Percentiles rank a stretch among this genome's conserved stretches.
Evolutionary conservation across 2,329 filamentous ascomycete genomes (phyloP).

Genomic region (Aplosporella prunicola): DNA sequence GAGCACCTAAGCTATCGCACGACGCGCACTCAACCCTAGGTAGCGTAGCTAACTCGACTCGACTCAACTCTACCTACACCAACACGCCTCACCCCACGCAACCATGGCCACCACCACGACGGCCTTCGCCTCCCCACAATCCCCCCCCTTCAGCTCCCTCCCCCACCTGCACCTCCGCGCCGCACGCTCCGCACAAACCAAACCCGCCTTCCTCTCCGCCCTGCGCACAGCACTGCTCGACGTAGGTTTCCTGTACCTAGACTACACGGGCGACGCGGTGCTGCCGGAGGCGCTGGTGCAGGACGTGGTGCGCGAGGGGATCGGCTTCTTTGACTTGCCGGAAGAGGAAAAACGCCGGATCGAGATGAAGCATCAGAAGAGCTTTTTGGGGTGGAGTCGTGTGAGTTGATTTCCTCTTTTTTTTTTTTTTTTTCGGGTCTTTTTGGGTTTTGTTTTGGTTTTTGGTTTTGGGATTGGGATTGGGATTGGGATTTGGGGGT

Average conservation of each 20-base stretch:
- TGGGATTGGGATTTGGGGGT: background rate
- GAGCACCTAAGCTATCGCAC: too few species aligned
- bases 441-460: background rate
- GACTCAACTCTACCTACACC: too few species aligned
- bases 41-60: too few species aligned
- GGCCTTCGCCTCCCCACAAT: too few species aligned
- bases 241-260: conserved; percentile 81
- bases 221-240: conserved; percentile 70
- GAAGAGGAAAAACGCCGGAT: conserved; percentile 60
- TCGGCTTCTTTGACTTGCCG: conserved; percentile 63
- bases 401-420: conserved; percentile 20
- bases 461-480: background rate
- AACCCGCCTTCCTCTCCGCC: conserved; percentile 60
- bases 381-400: conserved; percentile 39
- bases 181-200: conserved; percentile 55
- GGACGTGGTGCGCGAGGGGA: conserved; percentile 57
- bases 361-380: conserved; percentile 42
- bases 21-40: too few species aligned
- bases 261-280: conserved; percentile 53
- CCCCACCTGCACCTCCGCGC: conserved; percentile 68
- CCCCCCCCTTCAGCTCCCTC: conserved; percentile 65
- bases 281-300: conserved; percentile 57
- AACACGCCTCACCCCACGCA: too few species aligned
- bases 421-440: background rate
- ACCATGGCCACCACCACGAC: too few species aligned